Evolutionary conservation across 2,329 filamentous ascomycete species (phyloP).

Genomic region (Colletotrichum gigasporum): DNA sequence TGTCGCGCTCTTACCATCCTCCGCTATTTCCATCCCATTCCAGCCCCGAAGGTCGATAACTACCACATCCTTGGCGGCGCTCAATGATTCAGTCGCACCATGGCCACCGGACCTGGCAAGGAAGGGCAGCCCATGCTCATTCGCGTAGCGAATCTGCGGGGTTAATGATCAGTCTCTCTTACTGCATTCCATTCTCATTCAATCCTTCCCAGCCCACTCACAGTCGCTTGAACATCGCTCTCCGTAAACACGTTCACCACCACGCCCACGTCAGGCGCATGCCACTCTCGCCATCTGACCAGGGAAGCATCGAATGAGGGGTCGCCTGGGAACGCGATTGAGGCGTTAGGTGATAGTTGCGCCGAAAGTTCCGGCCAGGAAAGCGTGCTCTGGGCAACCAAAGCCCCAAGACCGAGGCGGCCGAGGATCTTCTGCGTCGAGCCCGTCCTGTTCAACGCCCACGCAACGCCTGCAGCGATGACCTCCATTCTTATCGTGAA

Average conservation of each 20-base stretch:
- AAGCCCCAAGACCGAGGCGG: neutral
- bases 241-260: slow-evolving; percentile 22
- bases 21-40: slow-evolving; percentile 17
- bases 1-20: slow-evolving; percentile 23
- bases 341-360: slow-evolving; percentile 1
- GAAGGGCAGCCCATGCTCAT: slow-evolving; percentile 5
- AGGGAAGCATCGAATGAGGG: neutral
- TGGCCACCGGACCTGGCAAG: slow-evolving; percentile 31
- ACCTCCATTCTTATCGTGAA: too few relatives aligned
- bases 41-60: slow-evolving; percentile 36
- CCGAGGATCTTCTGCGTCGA: neutral
- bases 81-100: slow-evolving; percentile 28
- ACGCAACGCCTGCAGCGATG: neutral
- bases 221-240: slow-evolving; percentile 12
- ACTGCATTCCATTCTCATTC: too few relatives aligned
- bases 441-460: slow-evolving; percentile 2
- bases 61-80: slow-evolving; percentile 24
- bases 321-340: neutral
- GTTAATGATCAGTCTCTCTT: too few relatives aligned
- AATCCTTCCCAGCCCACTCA: neutral
- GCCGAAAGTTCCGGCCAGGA: neutral
- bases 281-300: slow-evolving; percentile 18
- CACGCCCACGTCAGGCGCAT: slow-evolving; percentile 1
- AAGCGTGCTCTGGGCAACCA: neutral
- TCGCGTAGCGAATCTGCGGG: slow-evolving; percentile 7